These are phyloP conservation scores for Penicillium tannophilum DNA, from an alignment of 495 filamentous ascomycete species.

Conservation along the genomic window DNA sequence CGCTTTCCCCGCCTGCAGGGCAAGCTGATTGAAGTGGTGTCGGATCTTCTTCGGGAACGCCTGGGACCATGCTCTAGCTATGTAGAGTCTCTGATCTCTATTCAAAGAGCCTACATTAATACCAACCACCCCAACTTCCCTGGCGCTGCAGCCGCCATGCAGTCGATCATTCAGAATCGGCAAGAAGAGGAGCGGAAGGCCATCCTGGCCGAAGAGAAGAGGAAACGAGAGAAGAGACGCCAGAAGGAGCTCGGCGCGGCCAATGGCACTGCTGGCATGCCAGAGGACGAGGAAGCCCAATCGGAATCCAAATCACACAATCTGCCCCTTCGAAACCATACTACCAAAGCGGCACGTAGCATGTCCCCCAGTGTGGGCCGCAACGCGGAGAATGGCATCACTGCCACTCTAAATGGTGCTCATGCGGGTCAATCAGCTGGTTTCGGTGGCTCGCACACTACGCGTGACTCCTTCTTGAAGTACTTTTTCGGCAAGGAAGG, in stretches of 20 bases:
- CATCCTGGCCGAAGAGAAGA: constrained; percentile 76
- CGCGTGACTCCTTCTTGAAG: constrained; percentile 88
- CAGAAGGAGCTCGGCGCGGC: constrained; percentile 74
- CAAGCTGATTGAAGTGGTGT: constrained; percentile 97
- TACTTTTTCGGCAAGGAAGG: constrained; percentile 99
- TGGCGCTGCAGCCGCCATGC: constrained; percentile 97
- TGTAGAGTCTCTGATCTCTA: constrained; percentile 94
- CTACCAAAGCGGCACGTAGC: constrained; percentile 65
- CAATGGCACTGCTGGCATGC: constrained; percentile 71
- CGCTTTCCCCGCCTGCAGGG: constrained; percentile 92
- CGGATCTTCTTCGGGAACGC: constrained; percentile 90
- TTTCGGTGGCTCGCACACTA: constrained; percentile 55
- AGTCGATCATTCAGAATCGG: constrained; percentile 87
- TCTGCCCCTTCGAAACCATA: constrained; percentile 60
- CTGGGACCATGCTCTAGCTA: constrained; percentile 86
- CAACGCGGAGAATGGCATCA: constrained; percentile 58
- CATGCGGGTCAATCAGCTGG: constrained; percentile 64
- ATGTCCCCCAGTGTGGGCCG: constrained; percentile 80
- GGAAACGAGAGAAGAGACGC: constrained; percentile 78
- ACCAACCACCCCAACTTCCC: constrained; percentile 99
- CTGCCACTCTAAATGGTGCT: constrained; percentile 66
- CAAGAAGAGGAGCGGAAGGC: constrained; percentile 89
- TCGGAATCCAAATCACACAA: constrained; percentile 49
- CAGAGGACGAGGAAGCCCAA: constrained; percentile 71
- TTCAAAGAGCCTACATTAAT: constrained; percentile 98